Evolutionary conservation across 306 rosid species (phyloP), one percentile per base, ranked within the genome.

Genomic region (Glycyrrhiza uralensis): DNA sequence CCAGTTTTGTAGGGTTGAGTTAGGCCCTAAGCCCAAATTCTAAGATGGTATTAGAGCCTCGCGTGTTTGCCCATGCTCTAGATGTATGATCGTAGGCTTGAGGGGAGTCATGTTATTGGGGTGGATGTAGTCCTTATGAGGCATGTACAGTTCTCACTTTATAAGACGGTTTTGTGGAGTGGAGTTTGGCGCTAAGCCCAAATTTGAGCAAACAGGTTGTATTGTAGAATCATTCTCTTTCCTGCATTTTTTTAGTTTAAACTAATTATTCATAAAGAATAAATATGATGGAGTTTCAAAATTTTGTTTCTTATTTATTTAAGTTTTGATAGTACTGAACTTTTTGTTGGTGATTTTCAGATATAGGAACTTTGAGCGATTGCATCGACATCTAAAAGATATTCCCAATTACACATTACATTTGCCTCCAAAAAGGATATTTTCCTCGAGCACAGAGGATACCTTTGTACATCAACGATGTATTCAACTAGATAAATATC

Each of bases 391-490:
- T 80, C 96, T 95, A 50, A 95, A 91, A 81, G 93, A 88, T 51
- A 88, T 91, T 78, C 99, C 97, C 19, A 95, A 95, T 80, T 95
- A 95, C 75, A 81, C 87, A 1, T 72, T 95, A 46, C 96, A 88
- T 69, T 81, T 95, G 82, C 99, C 99, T 63, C 99, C 99, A 38
- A 95, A 95, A 85, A 88, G 99, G 81, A 91, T 95, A 82, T 92
- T 95, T 83, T 95, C 97, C 20, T 95, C 99, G 29, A 95, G 96
- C 85, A 95, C 95, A 35, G 99, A 95, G 85, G 99, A 95, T 63
- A 63, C 99, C 62, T 95, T 95, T 82, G 99, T 95, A 73, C 96
- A 91, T 84, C 93, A 84, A 82, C 92, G 97, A 28, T 95, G 99
- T 82, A 86, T 95, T 82, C 99, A 87, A 79, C 91, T 95, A 30